phyloP scores from a whole-genome alignment of 371 early-diverging fungal species.

The Rhizopus arrhizus region DNA sequence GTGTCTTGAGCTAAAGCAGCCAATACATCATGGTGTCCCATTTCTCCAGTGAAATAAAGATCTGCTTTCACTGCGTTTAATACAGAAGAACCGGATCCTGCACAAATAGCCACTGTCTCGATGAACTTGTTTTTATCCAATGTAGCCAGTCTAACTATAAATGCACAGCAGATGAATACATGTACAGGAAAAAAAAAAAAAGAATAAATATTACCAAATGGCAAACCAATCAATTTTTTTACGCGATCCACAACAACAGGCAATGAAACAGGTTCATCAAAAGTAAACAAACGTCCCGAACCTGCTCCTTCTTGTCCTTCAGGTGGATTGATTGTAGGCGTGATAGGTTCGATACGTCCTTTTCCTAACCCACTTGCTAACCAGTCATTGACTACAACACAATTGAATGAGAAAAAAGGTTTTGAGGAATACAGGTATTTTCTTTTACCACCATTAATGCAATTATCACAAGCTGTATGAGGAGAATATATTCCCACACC shows the following conservation, averaged over 20 bases:
- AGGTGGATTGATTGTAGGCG: slow-evolving; percentile 57
- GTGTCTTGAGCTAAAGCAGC: slow-evolving; percentile 74
- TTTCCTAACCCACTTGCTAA: slow-evolving; percentile 69
- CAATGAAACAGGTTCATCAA: slow-evolving; percentile 60
- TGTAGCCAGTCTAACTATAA: slow-evolving; percentile 75
- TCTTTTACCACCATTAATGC: slow-evolving; percentile 71
- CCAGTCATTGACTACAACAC: slow-evolving; percentile 78
- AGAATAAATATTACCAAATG: slow-evolving; percentile 46
- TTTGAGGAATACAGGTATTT: no score
- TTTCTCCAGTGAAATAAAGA: slow-evolving; percentile 93
- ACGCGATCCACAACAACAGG: slow-evolving; percentile 60
- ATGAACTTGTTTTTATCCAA: slow-evolving; percentile 57
- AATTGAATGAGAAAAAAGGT: no score
- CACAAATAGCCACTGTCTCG: slow-evolving; percentile 88
- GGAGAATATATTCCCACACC: slow-evolving; percentile 96
- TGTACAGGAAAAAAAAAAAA: not conserved
- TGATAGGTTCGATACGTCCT: slow-evolving; percentile 55
- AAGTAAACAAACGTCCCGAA: slow-evolving; percentile 72
- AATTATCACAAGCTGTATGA: slow-evolving; percentile 94
- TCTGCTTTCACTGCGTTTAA: slow-evolving; percentile 60
- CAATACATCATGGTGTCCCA: slow-evolving; percentile 91
- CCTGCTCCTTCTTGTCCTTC: slow-evolving; percentile 74
- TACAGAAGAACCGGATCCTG: slow-evolving; percentile 85
- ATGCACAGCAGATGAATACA: not conserved
- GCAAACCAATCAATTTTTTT: slow-evolving; percentile 67